A percentile compares a stretch with the other conserved stretches of the same genome.
phyloP scores from a whole-genome alignment of 2,329 filamentous ascomycete species.

The Pestalotiopsis sp. region DNA sequence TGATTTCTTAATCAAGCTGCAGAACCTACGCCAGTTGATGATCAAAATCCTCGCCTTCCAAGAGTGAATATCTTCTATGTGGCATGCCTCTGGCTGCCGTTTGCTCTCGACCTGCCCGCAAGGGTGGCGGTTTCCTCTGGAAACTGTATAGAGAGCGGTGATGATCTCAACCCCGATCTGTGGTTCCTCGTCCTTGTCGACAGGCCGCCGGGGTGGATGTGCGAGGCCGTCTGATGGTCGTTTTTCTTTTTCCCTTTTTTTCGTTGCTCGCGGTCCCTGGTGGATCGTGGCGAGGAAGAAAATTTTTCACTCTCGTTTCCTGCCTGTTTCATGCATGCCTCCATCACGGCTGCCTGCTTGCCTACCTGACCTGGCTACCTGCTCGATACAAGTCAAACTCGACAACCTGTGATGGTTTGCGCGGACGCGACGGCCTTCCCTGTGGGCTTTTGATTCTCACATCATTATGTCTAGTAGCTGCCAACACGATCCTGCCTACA shows the following conservation, averaged over 20 bases:
- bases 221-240: conserved; percentile 88
- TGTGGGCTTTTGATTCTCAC: too few relatives aligned
- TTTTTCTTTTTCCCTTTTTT: conserved; percentile 53
- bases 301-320: background rate
- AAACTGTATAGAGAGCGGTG: conserved; percentile 82
- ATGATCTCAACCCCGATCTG: conserved; percentile 85
- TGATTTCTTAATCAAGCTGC: conserved; percentile 91
- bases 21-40: conserved; percentile 96
- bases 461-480: too few relatives aligned
- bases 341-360: too few relatives aligned
- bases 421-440: too few relatives aligned
- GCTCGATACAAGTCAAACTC: too few relatives aligned
- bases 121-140: conserved; percentile 56
- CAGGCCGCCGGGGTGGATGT: conserved; percentile 77
- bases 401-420: too few relatives aligned
- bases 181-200: conserved; percentile 70
- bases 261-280: conserved; percentile 53
- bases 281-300: conserved; percentile 56
- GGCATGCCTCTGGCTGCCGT: conserved; percentile 27
- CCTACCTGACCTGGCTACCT: too few relatives aligned
- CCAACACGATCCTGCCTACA: too few relatives aligned
- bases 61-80: conserved; percentile 75
- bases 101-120: conserved; percentile 63
- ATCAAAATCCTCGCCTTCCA: conserved; percentile 83
- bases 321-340: background rate